Conservation (phyloP, 2,329 filamentous ascomycete species). For the Colletotrichum phormii region DNA sequence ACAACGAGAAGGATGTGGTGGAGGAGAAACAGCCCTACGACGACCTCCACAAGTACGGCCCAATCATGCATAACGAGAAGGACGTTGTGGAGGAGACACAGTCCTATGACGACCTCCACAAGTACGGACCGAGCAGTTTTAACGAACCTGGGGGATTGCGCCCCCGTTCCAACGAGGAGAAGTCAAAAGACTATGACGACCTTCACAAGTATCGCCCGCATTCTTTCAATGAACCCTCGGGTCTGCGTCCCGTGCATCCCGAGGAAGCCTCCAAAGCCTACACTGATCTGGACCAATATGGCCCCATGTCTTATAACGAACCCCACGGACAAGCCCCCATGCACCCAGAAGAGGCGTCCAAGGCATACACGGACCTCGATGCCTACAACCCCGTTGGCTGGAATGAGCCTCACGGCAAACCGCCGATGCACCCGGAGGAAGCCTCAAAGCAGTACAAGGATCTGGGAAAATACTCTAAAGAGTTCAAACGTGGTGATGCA, state of each 20-base stretch:
- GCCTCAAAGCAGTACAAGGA: constrained; percentile 52
- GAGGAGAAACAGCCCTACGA: constrained; percentile 53
- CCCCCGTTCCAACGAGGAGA: constrained; percentile 47
- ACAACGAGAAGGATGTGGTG: constrained; percentile 51
- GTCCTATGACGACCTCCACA: constrained; percentile 52
- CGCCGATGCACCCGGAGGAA: constrained; percentile 44
- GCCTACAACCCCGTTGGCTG: constrained; percentile 38
- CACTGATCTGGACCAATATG: constrained; percentile 55
- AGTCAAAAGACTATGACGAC: constrained; percentile 54
- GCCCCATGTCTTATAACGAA: constrained; percentile 37
- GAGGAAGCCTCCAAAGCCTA: constrained; percentile 52
- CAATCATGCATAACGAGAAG: constrained; percentile 46
- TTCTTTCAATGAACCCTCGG: constrained; percentile 50
- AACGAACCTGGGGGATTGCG: constrained; percentile 52
- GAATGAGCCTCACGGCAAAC: constrained; percentile 40
- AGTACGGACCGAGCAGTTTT: constrained; percentile 49
- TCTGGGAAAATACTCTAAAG: constrained; percentile 46
- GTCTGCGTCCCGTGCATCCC: constrained; percentile 42
- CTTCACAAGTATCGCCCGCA: constrained; percentile 48
- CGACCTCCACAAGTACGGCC: constrained; percentile 50
- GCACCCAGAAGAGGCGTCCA: constrained; percentile 29
- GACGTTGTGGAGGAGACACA: constrained; percentile 51
- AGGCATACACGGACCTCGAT: constrained; percentile 32
- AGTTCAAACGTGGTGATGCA: constrained; percentile 40
- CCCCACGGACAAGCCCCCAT: constrained; percentile 37